phyloP scores from a whole-genome alignment of 257 asterid genomes.

The Schizonepeta tenuifolia region DNA sequence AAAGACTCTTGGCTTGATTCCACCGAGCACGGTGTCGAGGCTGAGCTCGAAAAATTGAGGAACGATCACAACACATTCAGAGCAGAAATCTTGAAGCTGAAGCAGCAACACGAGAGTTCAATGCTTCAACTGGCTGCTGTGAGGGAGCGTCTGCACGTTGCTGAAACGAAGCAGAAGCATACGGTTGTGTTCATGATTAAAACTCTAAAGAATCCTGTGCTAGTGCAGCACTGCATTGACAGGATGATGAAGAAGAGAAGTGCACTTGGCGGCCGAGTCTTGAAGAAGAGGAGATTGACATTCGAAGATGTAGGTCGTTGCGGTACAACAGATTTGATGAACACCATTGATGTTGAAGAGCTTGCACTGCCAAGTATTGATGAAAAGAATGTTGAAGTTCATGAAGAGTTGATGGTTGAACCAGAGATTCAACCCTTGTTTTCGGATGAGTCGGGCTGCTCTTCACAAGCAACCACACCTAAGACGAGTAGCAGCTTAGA shows the following conservation, averaged over 20 bases:
- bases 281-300: constrained; percentile 35
- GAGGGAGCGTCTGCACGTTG: constrained; percentile 51
- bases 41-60: constrained; percentile 57
- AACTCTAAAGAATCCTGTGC: constrained; percentile 52
- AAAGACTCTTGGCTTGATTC: constrained; percentile 38
- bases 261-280: constrained; percentile 29
- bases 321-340: constrained; percentile 8
- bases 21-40: constrained; percentile 32
- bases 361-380: not conserved
- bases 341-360: constrained; percentile 27
- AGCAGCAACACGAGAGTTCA: constrained; percentile 60
- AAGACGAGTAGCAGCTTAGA: constrained; percentile 21
- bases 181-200: constrained; percentile 53
- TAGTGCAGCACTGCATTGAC: constrained; percentile 41
- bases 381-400: constrained; percentile 31
- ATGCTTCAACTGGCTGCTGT: constrained; percentile 43
- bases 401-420: constrained; percentile 46
- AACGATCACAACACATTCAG: constrained; percentile 46
- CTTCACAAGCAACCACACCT: constrained; percentile 25
- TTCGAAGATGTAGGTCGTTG: not conserved
- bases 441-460: constrained; percentile 49
- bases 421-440: constrained; percentile 49
- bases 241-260: constrained; percentile 40
- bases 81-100: constrained; percentile 55
- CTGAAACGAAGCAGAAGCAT: constrained; percentile 56